Evolutionary conservation across 2,329 filamentous ascomycete species (phyloP), one percentile per base, ranked within the genome.

Genomic region (Aspergillus uvarum): DNA sequence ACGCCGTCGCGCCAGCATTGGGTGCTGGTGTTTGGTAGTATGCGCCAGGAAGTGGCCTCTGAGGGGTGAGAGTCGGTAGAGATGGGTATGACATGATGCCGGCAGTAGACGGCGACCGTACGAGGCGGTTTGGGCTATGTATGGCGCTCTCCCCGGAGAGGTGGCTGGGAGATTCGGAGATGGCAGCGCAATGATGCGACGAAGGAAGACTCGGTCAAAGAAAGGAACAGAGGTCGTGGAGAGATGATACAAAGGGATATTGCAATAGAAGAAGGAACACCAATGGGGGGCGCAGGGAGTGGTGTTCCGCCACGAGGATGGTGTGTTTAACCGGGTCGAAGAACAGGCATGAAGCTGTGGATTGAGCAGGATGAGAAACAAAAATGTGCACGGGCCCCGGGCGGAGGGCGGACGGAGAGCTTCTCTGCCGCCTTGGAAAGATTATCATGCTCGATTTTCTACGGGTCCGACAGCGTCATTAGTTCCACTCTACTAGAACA

Each of bases 1-100:
- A 74, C 67, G 63, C 76, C 74, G 67, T 75, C 63, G 67, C 73
- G 67, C 61, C 74, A 64, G 62, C 76, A 67, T 63, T 72, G 51
- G 70, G 63, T 62, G 79, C 73, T 59, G 74, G 72, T 64, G 78
- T 72, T 67, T 76, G 70, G 65, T 80, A 71, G 69, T 73, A 79
- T 58, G 76, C 72, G 56, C 77, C 76, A 65, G 78, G 73, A 60
- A 78, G 72, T 56, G 76, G 72, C 70, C 75, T 68, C 68, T 74
- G 67, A 65, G 73, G 71, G 66, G 77, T 80, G 48, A 72, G 63
- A 51, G 66, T 65, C 49, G 70, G 63, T 44, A 78, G 72, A 63
- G 68, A 71, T 55, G 74, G 76, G 68, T 74, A 76, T 70, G 76
- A 77, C 78, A 80, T 80, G 66, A 61, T 74, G 67, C 55, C 42